These are phyloP conservation scores for Cubamyces lactineus DNA, from an alignment of 768 basidiomycete species.

Conservation along the genomic window DNA sequence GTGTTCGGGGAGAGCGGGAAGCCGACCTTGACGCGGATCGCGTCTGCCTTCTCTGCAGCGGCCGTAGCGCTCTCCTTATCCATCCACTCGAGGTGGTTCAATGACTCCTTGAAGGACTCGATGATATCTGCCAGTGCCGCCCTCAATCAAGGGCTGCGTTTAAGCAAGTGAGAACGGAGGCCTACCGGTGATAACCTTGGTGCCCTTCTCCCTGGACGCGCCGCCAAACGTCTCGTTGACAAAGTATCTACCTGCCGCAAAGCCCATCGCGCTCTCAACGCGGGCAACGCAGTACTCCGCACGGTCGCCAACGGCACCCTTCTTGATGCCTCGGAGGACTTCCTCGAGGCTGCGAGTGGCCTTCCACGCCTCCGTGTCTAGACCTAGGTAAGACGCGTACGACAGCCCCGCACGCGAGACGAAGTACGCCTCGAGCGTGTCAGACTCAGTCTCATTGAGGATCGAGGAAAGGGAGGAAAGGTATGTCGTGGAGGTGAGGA, in stretches of 20 bases:
- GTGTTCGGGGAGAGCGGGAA: slow-evolving; percentile 90
- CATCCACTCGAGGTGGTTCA: slow-evolving; percentile 87
- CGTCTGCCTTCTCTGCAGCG: slow-evolving; percentile 86
- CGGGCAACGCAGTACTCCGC: slow-evolving; percentile 79
- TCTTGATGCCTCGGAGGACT: slow-evolving; percentile 79
- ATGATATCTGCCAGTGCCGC: slow-evolving; percentile 60
- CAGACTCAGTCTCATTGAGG: slow-evolving; percentile 64
- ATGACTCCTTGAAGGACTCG: slow-evolving; percentile 76
- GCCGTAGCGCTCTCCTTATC: slow-evolving; percentile 78
- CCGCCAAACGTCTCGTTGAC: slow-evolving; percentile 83
- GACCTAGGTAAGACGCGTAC: slow-evolving; percentile 73
- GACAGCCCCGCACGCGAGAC: slow-evolving; percentile 72
- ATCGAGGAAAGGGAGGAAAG: slow-evolving; percentile 67
- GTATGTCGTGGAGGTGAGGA: slow-evolving; percentile 84
- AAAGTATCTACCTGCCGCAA: slow-evolving; percentile 87
- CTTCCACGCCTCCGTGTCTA: slow-evolving; percentile 77
- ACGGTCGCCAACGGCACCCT: slow-evolving; percentile 82
- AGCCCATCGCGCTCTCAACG: slow-evolving; percentile 80
- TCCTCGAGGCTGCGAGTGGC: slow-evolving; percentile 73
- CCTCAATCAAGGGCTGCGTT: background rate
- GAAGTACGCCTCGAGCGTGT: slow-evolving; percentile 87
- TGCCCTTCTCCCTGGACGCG: slow-evolving; percentile 78
- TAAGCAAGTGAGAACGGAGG: background rate
- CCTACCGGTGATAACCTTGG: slow-evolving; percentile 78
- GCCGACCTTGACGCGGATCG: slow-evolving; percentile 89